A percentile compares a stretch with the other conserved stretches of the same genome.
Evolutionary conservation across 2,329 filamentous ascomycete genomes (phyloP).

Genomic region (Calonectria fujianensis): DNA sequence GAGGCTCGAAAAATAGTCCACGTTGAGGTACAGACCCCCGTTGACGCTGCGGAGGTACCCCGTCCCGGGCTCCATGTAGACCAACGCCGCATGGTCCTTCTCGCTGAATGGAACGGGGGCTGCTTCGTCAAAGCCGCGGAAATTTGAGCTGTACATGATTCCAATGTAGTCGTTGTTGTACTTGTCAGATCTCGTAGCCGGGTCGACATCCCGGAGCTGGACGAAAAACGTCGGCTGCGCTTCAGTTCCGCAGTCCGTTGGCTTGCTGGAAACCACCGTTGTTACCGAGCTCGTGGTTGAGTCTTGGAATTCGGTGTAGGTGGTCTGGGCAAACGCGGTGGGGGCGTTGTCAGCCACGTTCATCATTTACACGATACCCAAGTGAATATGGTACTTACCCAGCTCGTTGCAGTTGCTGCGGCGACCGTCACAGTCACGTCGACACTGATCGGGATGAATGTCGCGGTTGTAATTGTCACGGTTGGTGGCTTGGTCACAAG

Average conservation of each 20-base stretch:
- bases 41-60: constrained; percentile 13
- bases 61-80: constrained; percentile 17
- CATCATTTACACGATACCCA: neutral
- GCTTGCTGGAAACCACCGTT: constrained; percentile 33
- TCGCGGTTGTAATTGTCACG: constrained; percentile 10
- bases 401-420: neutral
- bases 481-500: constrained; percentile 30
- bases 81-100: neutral
- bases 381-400: neutral
- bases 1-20: neutral
- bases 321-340: neutral
- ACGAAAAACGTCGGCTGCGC: constrained; percentile 37
- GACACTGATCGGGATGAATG: neutral
- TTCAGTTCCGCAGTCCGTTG: constrained; percentile 28
- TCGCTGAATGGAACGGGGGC: neutral
- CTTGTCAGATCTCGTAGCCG: constrained; percentile 10
- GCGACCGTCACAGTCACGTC: constrained; percentile 2
- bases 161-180: constrained; percentile 28
- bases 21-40: neutral
- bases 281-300: constrained; percentile 2
- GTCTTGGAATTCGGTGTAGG: neutral
- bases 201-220: constrained; percentile 38
- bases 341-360: neutral
- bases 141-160: neutral
- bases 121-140: neutral